phyloP scores from a whole-genome alignment of 805 yeast genomes.

The Wickerhamiella hasegawae region DNA sequence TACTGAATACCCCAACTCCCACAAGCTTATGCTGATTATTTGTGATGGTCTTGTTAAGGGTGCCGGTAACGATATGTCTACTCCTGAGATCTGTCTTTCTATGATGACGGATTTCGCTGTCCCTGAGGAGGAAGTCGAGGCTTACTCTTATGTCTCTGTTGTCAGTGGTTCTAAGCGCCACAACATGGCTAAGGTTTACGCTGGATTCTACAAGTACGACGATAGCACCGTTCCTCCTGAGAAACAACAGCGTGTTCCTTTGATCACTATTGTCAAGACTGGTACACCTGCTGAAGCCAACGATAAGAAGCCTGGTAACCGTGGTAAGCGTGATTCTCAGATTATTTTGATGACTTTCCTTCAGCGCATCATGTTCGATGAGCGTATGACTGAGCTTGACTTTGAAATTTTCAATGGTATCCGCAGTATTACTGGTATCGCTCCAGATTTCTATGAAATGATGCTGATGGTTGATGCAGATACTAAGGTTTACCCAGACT shows the following conservation, averaged over 20 bases:
- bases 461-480: conserved; percentile 92
- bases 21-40: conserved; percentile 65
- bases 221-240: conserved; percentile 58
- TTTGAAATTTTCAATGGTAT: conserved; percentile 58
- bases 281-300: conserved; percentile 65
- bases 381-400: conserved; percentile 85
- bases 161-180: conserved; percentile 91
- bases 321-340: conserved; percentile 94
- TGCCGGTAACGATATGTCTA: conserved; percentile 71
- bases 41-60: conserved; percentile 96
- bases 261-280: conserved; percentile 65
- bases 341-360: conserved; percentile 79
- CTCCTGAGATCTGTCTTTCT: conserved; percentile 77
- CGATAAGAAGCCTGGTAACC: conserved; percentile 70
- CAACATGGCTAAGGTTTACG: conserved; percentile 92
- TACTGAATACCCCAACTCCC: conserved; percentile 90
- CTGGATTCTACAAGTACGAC: conserved; percentile 84
- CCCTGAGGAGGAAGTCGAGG: conserved; percentile 58
- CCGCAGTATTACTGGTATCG: conserved; percentile 72
- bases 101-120: conserved; percentile 72
- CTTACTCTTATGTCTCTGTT: conserved; percentile 87
- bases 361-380: conserved; percentile 77
- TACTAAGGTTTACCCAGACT: conserved; percentile 75
- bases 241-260: conserved; percentile 71
- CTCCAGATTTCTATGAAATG: conserved; percentile 68